Evolutionary conservation across 352 stramenopile genomes (phyloP), one percentile per base, ranked within the genome.

Genomic region (Phytophthora idaei): DNA sequence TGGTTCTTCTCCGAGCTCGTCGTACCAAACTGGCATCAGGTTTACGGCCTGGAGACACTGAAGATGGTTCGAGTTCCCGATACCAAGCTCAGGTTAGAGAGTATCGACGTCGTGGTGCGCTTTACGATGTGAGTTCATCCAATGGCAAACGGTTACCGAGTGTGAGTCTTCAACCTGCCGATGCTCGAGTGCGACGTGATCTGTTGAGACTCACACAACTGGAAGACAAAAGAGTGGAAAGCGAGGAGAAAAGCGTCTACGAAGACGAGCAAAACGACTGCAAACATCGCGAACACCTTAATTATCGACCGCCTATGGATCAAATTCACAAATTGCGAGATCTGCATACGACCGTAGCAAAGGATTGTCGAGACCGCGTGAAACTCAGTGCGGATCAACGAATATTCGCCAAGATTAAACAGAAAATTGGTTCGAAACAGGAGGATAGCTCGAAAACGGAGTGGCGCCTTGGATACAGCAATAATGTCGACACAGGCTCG

Each of bases 391-490:
- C 62, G 1, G 68, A 67, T 1, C 64, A 68, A 28, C 53, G 60
- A 39, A 73, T 55, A 25, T 47, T 28, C n/a, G 62, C 44, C 28
- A 67, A 58, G 36, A 21, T 75, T 0, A 45, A 48, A 11, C 50
- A 61, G 10, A 69, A 64, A 10, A 46, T 59, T 28, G 41, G 39
- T 14, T 4, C 57, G 10, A 37, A 49, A 17, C 44, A 51, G 11
- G 42, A 41, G 5, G 15, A 48, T 12, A 37, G 11, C 10, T 21
- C 8, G 27, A 67, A 77, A 66, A 3, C 59, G 0, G 75, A 78
- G 29, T 88, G 77, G 81, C 73, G 77, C 6, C 57, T 88, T 5
- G 78, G 81, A 4, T 85, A 87, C 60, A 68, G 56, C 28, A 90
- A 90, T 47, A 73, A 72, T 28, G 51, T 72, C 15, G 67, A 73